Percentiles rank a stretch among this genome's conserved stretches.
Conservation (phyloP, 1,284 basidiomycete genomes). For the Ganoderma leucocontextum region DNA sequence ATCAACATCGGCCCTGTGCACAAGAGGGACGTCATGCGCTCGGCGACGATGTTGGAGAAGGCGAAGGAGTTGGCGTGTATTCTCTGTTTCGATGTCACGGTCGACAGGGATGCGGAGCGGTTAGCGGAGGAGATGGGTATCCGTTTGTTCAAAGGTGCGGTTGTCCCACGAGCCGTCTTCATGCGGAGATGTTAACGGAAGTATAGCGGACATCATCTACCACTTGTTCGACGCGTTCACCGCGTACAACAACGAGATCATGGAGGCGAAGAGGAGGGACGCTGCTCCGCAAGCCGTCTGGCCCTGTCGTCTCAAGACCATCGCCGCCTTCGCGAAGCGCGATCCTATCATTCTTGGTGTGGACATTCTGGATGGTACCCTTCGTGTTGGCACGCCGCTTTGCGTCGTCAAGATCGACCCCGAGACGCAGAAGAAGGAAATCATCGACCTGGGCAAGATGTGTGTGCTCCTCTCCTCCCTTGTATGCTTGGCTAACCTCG, state of each 20-base stretch:
- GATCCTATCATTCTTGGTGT: slow-evolving; percentile 98
- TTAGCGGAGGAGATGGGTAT: slow-evolving; percentile 95
- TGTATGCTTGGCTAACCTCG: not conserved
- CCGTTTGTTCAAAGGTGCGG: slow-evolving; percentile 88
- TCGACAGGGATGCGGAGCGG: slow-evolving; percentile 92
- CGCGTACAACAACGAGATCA: slow-evolving; percentile 94
- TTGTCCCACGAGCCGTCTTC: not conserved
- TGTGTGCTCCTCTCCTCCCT: slow-evolving; percentile 50
- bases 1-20: slow-evolving; percentile 99
- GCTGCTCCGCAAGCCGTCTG: slow-evolving; percentile 96
- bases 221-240: slow-evolving; percentile 98
- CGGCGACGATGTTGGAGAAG: slow-evolving; percentile 95
- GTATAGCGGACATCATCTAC: slow-evolving; percentile 94
- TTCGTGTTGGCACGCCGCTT: slow-evolving; percentile 95
- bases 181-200: not conserved
- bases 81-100: slow-evolving; percentile 96
- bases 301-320: slow-evolving; percentile 94
- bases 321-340: slow-evolving; percentile 94
- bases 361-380: slow-evolving; percentile 93
- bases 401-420: slow-evolving; percentile 94
- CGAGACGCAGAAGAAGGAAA: slow-evolving; percentile 88
- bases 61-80: slow-evolving; percentile 96
- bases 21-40: slow-evolving; percentile 95
- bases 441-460: slow-evolving; percentile 95
- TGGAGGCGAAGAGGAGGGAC: slow-evolving; percentile 91